Evolutionary conservation across 169 alveolate genomes (phyloP).

Genomic region (Eimeria praecox): DNA sequence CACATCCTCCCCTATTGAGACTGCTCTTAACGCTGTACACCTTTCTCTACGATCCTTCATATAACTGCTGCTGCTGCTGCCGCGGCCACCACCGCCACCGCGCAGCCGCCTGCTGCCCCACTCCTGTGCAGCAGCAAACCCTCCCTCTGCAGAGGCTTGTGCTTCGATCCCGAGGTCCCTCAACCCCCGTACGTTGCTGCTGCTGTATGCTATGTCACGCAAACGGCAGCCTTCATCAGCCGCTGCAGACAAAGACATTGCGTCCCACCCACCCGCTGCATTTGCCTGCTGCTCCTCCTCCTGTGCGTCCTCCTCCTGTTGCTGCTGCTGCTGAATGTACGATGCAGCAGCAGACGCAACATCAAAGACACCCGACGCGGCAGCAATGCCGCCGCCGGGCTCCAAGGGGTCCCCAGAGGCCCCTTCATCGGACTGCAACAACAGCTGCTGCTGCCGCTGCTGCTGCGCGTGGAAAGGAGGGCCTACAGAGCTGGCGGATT

Average conservation of each 20-base stretch:
- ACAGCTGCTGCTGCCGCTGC: constrained; percentile 5
- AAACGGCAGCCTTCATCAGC: not conserved
- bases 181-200: constrained; percentile 5
- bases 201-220: not conserved
- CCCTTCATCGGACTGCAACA: constrained; percentile 10
- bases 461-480: constrained; percentile 6
- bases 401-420: not conserved
- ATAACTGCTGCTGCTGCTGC: not conserved
- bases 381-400: not conserved
- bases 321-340: not conserved
- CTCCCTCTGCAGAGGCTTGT: not conserved
- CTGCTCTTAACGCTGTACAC: not conserved
- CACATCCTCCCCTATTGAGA: constrained; percentile 26
- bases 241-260: not conserved
- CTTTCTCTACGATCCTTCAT: not conserved
- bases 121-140: not conserved
- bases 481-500: not conserved
- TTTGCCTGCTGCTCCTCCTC: not conserved
- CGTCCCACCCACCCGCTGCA: not conserved
- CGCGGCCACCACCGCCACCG: not conserved
- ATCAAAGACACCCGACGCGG: not conserved
- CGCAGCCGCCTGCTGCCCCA: not conserved
- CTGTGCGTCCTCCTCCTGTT: not conserved
- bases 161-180: not conserved
- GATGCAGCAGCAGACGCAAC: not conserved